Percentiles rank a stretch among this genome's conserved stretches.
These are phyloP conservation scores for Pythium aphanidermatum DNA, from an alignment of 352 stramenopile genomes.

Conservation along the genomic window DNA sequence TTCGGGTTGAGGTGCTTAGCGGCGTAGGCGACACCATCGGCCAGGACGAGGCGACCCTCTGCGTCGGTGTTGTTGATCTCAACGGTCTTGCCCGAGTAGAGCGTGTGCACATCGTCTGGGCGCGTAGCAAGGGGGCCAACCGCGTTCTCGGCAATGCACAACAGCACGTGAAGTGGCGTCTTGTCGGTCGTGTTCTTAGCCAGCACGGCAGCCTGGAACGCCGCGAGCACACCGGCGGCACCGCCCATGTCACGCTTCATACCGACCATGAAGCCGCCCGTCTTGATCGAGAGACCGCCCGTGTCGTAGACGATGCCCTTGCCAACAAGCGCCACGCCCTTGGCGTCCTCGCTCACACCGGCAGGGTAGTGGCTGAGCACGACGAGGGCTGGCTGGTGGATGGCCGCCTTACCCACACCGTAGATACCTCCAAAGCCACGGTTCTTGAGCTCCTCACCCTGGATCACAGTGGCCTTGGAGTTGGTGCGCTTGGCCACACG, in stretches of 20 bases:
- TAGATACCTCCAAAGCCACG: constrained; percentile 91
- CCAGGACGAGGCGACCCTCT: constrained; percentile 92
- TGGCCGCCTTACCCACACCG: constrained; percentile 88
- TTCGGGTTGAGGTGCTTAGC: constrained; percentile 87
- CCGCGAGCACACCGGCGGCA: constrained; percentile 46
- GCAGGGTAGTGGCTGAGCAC: constrained; percentile 82
- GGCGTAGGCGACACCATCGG: constrained; percentile 91
- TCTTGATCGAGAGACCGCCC: constrained; percentile 94
- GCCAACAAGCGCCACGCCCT: constrained; percentile 83
- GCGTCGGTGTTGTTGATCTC: constrained; percentile 98
- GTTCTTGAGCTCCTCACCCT: constrained; percentile 86
- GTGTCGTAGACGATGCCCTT: constrained; percentile 98
- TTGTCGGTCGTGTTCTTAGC: constrained; percentile 86
- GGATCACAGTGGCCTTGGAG: constrained; percentile 71
- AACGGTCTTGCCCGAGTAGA: constrained; percentile 94
- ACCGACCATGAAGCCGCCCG: constrained; percentile 75
- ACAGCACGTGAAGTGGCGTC: constrained; percentile 78
- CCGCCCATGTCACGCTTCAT: constrained; percentile 96
- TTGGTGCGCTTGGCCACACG: constrained; percentile 57
- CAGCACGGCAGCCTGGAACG: constrained; percentile 80
- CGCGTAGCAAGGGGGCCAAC: constrained; percentile 85
- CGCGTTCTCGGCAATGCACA: constrained; percentile 94
- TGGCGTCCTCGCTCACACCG: constrained; percentile 19
- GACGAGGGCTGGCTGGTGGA: constrained; percentile 86
- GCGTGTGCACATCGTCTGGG: constrained; percentile 92